phyloP scores from a whole-genome alignment of 257 asterid species.

The Solanum bukasovii region DNA sequence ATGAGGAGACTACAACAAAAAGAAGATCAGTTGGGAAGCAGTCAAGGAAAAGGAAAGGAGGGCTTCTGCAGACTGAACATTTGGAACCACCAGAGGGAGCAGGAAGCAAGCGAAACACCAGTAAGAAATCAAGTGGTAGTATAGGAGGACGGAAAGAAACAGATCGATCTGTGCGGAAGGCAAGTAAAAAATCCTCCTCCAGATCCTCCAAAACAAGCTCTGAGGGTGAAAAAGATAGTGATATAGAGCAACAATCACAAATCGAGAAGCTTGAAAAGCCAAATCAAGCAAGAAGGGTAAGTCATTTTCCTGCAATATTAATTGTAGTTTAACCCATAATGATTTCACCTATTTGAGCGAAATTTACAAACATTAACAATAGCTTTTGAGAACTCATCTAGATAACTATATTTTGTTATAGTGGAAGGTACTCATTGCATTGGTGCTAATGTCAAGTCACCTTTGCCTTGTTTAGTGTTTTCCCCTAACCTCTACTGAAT shows the following conservation, averaged over 20 bases:
- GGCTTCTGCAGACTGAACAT: constrained; percentile 7
- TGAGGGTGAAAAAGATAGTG: constrained; percentile 18
- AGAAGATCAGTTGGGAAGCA: constrained; percentile 19
- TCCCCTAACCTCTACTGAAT: neutral
- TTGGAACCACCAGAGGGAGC: constrained; percentile 9
- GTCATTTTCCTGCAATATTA: constrained; percentile 1
- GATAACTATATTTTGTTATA: neutral
- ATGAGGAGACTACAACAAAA: neutral
- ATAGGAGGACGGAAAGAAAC: constrained; percentile 27
- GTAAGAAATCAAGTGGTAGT: constrained; percentile 13
- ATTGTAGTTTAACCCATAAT: neutral
- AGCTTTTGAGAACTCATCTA: neutral
- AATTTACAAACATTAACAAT: neutral
- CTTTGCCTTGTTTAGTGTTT: neutral
- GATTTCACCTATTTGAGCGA: neutral
- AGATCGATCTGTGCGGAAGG: constrained; percentile 20
- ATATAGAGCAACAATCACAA: constrained; percentile 26
- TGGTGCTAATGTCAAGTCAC: neutral
- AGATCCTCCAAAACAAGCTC: constrained; percentile 20
- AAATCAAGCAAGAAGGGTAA: constrained; percentile 57
- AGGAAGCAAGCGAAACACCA: constrained; percentile 6
- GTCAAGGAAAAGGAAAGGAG: constrained; percentile 27
- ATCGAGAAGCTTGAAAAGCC: constrained; percentile 23
- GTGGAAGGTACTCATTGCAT: neutral
- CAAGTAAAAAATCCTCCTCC: constrained; percentile 15